A percentile compares a stretch with the other conserved stretches of the same genome.
Conservation (phyloP, 805 yeast species). For the Lachancea waltii region DNA sequence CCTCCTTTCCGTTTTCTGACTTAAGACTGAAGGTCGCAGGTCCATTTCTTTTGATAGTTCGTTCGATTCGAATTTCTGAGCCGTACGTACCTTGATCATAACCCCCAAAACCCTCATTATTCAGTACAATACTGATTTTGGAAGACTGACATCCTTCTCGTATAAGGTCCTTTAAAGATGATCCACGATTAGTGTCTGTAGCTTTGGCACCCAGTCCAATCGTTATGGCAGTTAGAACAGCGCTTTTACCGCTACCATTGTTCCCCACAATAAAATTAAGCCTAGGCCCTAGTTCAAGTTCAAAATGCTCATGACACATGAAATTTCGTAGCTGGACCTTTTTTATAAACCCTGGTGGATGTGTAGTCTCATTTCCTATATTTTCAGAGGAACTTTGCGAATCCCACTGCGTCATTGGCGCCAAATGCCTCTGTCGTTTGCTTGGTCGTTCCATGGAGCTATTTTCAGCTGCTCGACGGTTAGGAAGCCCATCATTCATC, state of each 20-base stretch:
- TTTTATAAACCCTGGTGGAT: slow-evolving; percentile 58
- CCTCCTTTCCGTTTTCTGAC: slow-evolving; percentile 42
- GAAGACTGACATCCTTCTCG: slow-evolving; percentile 72
- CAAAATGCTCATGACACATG: slow-evolving; percentile 86
- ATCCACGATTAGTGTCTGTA: slow-evolving; percentile 77
- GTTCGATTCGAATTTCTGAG: slow-evolving; percentile 56
- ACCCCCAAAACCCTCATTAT: slow-evolving; percentile 61
- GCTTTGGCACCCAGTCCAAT: slow-evolving; percentile 89
- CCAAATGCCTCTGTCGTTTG: slow-evolving; percentile 21
- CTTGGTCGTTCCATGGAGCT: background rate
- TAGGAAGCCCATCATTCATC: too few relatives aligned
- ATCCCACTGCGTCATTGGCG: slow-evolving; percentile 27
- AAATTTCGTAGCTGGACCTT: slow-evolving; percentile 62
- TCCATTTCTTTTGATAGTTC: slow-evolving; percentile 53
- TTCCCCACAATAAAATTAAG: slow-evolving; percentile 83
- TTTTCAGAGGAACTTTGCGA: slow-evolving; percentile 18
- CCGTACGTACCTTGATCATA: slow-evolving; percentile 65
- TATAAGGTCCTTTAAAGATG: slow-evolving; percentile 60
- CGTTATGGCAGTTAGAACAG: slow-evolving; percentile 79
- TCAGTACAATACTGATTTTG: slow-evolving; percentile 54
- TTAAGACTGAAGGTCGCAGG: slow-evolving; percentile 48
- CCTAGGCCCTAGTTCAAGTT: slow-evolving; percentile 66
- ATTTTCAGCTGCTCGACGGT: too few relatives aligned
- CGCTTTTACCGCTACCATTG: slow-evolving; percentile 89
- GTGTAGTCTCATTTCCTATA: slow-evolving; percentile 1